Evolutionary conservation across 768 basidiomycete genomes (phyloP).

Genomic region (Russula lepida): DNA sequence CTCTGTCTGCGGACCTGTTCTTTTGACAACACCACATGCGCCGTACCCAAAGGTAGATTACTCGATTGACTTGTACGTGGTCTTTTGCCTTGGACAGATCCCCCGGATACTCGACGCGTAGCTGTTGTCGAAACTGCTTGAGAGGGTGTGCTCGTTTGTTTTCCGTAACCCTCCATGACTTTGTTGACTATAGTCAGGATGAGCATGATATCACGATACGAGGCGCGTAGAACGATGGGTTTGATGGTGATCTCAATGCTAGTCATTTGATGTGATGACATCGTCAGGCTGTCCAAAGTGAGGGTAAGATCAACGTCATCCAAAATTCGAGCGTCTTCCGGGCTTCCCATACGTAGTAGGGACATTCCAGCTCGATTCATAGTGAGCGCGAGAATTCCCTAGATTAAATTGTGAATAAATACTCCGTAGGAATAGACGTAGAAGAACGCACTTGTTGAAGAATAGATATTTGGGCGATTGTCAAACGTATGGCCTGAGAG

Average conservation of each 20-base stretch:
- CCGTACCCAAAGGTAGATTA: slow-evolving; percentile 25
- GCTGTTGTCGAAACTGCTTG: slow-evolving; percentile 6
- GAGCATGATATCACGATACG: slow-evolving; percentile 86
- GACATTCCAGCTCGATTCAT: slow-evolving; percentile 89
- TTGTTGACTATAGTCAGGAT: slow-evolving; percentile 83
- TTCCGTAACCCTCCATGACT: slow-evolving; percentile 68
- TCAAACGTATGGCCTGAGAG: slow-evolving; percentile 79
- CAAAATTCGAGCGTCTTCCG: slow-evolving; percentile 83
- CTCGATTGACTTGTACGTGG: slow-evolving; percentile 8
- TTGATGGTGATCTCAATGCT: slow-evolving; percentile 76
- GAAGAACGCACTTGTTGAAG: slow-evolving; percentile 69
- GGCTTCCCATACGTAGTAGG: slow-evolving; percentile 76
- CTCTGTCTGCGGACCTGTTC: slow-evolving; percentile 54
- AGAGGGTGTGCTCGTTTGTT: slow-evolving; percentile 24
- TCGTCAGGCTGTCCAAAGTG: slow-evolving; percentile 73
- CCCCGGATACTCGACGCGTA: slow-evolving; percentile 1
- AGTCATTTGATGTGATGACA: slow-evolving; percentile 62
- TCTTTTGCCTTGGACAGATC: not conserved
- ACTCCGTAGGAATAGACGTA: not conserved
- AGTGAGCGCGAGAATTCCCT: slow-evolving; percentile 78
- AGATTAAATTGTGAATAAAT: not conserved
- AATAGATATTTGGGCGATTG: slow-evolving; percentile 76
- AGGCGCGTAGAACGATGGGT: slow-evolving; percentile 88
- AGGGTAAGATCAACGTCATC: slow-evolving; percentile 88
- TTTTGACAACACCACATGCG: slow-evolving; percentile 56